phyloP scores from a whole-genome alignment of 202 grass and related monocot species.

The Eragrostis tef region DNA sequence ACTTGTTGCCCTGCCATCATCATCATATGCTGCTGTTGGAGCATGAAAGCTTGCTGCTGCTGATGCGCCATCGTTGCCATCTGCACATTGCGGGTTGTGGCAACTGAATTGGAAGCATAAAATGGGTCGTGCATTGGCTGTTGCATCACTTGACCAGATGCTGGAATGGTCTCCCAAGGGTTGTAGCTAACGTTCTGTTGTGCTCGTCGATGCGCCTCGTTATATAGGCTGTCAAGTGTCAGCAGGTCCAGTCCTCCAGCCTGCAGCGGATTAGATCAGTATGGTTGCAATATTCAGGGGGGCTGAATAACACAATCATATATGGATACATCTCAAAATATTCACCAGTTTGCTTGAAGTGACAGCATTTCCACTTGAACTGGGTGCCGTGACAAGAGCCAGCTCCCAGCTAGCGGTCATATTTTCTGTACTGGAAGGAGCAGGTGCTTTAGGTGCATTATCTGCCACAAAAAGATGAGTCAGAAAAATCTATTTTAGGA shows the following conservation, averaged over 20 bases:
- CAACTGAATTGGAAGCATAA: constrained; percentile 60
- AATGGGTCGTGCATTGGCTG: constrained; percentile 67
- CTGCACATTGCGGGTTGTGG: constrained; percentile 61
- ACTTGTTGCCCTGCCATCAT: constrained; percentile 53
- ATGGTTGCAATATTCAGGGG: background rate
- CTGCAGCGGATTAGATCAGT: constrained; percentile 41
- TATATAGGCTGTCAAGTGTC: constrained; percentile 84
- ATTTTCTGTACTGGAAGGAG: constrained; percentile 50
- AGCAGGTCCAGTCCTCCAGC: constrained; percentile 80
- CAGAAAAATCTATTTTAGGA: background rate
- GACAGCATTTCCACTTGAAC: constrained; percentile 63
- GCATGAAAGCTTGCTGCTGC: constrained; percentile 69
- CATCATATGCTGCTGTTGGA: constrained; percentile 69
- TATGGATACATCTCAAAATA: constrained; percentile 21
- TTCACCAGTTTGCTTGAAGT: constrained; percentile 78
- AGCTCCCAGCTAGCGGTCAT: constrained; percentile 82
- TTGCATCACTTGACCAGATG: constrained; percentile 58
- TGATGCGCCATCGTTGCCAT: constrained; percentile 68
- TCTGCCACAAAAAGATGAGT: constrained; percentile 48
- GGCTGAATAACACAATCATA: background rate
- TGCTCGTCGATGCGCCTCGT: constrained; percentile 59
- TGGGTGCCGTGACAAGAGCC: constrained; percentile 63
- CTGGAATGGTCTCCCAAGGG: constrained; percentile 65
- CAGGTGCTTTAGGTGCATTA: constrained; percentile 48
- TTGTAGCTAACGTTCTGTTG: constrained; percentile 77